Conservation (phyloP, 345 rosid species). For the Syzygium grande region DNA sequence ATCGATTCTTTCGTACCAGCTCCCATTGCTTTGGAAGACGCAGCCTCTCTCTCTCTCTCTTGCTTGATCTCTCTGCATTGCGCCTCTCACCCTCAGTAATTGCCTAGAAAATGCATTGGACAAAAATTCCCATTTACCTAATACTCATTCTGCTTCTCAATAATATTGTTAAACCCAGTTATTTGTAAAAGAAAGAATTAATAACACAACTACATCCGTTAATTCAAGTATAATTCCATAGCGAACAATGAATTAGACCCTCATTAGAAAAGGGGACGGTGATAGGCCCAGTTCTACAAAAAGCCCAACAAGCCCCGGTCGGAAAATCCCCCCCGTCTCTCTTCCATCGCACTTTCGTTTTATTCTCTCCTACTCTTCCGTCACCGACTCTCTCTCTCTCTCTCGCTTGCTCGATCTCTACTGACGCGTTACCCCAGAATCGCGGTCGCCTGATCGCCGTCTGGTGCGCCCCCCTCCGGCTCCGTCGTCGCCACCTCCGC, state of each 20-base stretch:
- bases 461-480: background rate
- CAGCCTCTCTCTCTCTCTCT: too few relatives aligned
- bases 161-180: background rate
- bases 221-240: background rate
- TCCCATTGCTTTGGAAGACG: too few relatives aligned
- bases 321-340: background rate
- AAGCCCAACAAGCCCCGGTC: background rate
- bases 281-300: background rate
- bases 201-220: background rate
- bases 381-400: background rate
- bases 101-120: background rate
- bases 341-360: background rate
- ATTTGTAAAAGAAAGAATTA: background rate
- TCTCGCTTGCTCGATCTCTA: background rate
- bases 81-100: background rate
- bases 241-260: background rate
- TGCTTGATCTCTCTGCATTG: too few relatives aligned
- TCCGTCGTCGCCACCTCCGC: background rate
- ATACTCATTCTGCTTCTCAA: background rate
- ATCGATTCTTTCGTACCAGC: too few relatives aligned
- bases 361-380: background rate
- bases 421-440: background rate
- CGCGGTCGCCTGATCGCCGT: background rate
- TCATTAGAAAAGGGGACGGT: background rate
- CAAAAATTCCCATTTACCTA: background rate